Evolutionary conservation across 495 filamentous ascomycete genomes (phyloP).

Genomic region (Friedmanniomyces endolithicus): DNA sequence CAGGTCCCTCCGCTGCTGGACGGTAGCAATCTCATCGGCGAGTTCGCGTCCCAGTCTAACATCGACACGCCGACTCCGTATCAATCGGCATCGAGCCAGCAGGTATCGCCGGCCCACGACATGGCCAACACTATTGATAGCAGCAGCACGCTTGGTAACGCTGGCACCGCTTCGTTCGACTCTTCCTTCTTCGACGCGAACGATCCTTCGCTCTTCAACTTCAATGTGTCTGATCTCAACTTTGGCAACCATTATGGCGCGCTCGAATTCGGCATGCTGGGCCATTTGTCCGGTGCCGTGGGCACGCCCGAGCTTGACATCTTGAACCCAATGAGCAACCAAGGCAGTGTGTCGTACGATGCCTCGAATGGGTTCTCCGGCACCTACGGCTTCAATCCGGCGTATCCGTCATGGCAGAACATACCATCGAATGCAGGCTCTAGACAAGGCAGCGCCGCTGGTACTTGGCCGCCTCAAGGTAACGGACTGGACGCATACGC

Average conservation of each 20-base stretch:
- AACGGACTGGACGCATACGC: conserved; percentile 42
- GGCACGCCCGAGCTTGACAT: conserved; percentile 54
- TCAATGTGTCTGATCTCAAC: conserved; percentile 83
- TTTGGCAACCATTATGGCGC: conserved; percentile 93
- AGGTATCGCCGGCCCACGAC: conserved; percentile 30
- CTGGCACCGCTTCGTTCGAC: conserved; percentile 11
- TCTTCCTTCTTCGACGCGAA: conserved; percentile 62
- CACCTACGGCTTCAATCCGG: conserved; percentile 10
- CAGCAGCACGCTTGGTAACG: background rate
- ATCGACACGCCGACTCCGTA: conserved; percentile 25
- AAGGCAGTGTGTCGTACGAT: conserved; percentile 15
- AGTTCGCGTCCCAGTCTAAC: conserved; percentile 22
- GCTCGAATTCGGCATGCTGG: conserved; percentile 85
- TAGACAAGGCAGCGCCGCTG: conserved; percentile 14
- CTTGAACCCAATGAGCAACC: conserved; percentile 26
- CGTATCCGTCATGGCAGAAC: conserved; percentile 17
- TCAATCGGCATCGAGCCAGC: conserved; percentile 21
- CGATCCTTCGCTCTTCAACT: conserved; percentile 84
- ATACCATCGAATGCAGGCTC: conserved; percentile 8
- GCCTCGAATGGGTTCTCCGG: conserved; percentile 8
- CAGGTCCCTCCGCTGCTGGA: conserved; percentile 5
- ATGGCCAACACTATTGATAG: conserved; percentile 24
- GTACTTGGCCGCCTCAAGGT: background rate
- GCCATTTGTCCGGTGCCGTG: conserved; percentile 79
- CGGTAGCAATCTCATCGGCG: conserved; percentile 15